Conservation (phyloP, 2,329 filamentous ascomycete genomes). For the Simplicillium sp. region DNA sequence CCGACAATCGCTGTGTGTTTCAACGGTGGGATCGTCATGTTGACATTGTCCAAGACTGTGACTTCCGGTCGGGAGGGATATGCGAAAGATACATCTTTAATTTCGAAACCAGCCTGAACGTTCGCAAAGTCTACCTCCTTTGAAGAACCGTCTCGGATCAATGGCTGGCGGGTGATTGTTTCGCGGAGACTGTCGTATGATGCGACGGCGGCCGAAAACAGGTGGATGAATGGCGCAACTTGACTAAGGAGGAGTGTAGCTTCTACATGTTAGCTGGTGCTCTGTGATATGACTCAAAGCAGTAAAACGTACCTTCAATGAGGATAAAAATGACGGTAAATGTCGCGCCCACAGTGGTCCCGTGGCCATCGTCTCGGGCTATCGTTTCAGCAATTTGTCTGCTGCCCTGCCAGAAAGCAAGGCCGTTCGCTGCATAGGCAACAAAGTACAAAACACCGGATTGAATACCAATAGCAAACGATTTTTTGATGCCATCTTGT, state of each 20-base stretch:
- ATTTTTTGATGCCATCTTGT: conserved; percentile 44
- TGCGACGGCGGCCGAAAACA: conserved; percentile 43
- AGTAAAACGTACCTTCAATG: conserved; percentile 34
- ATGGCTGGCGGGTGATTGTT: conserved; percentile 39
- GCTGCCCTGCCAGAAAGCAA: conserved; percentile 59
- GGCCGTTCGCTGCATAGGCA: conserved; percentile 52
- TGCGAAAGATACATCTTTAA: conserved; percentile 24
- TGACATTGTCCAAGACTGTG: conserved; percentile 45
- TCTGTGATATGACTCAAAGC: not conserved
- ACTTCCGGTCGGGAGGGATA: conserved; percentile 37
- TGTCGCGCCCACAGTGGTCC: conserved; percentile 33
- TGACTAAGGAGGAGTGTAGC: conserved; percentile 47
- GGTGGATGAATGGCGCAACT: conserved; percentile 48
- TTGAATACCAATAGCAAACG: conserved; percentile 43
- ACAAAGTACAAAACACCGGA: conserved; percentile 58
- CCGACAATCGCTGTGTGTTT: conserved; percentile 64
- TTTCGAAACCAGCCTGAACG: conserved; percentile 9
- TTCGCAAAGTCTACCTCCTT: conserved; percentile 26
- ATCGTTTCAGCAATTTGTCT: conserved; percentile 20
- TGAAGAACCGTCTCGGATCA: conserved; percentile 26
- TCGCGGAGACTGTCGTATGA: conserved; percentile 42
- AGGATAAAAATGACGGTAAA: conserved; percentile 47
- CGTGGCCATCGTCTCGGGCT: conserved; percentile 16
- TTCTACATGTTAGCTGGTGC: conserved; percentile 10
- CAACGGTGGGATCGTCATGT: conserved; percentile 42